Conservation (phyloP, 768 basidiomycete species). For the Rhodosporidiobolus odoratus region DNA sequence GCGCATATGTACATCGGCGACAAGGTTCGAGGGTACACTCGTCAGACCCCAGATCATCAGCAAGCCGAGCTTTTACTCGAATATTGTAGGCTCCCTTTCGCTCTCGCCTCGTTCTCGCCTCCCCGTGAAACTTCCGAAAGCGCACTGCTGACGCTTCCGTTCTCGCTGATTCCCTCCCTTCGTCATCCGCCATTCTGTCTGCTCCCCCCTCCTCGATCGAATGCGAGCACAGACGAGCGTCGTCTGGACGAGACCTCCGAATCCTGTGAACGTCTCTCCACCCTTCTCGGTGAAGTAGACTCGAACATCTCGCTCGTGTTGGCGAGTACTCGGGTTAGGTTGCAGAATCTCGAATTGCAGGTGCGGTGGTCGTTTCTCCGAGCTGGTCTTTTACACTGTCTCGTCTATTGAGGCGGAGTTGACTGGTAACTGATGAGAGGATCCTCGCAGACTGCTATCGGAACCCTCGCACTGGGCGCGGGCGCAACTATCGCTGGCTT, state of each 20-base stretch:
- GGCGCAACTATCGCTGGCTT: conserved; percentile 26
- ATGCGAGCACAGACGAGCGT: conserved; percentile 18
- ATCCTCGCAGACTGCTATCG: conserved; percentile 27
- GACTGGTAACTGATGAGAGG: too few species aligned
- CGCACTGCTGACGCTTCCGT: too few species aligned
- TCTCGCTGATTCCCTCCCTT: too few species aligned
- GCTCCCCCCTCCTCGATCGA: neutral
- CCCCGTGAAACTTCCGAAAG: too few species aligned
- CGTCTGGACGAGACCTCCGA: conserved; percentile 33
- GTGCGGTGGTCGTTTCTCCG: neutral
- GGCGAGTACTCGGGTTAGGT: conserved; percentile 12
- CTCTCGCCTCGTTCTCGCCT: neutral
- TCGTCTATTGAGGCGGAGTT: too few species aligned
- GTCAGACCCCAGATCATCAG: conserved; percentile 10
- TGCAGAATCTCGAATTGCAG: conserved; percentile 36
- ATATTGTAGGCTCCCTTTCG: conserved; percentile 34
- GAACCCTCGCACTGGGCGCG: conserved; percentile 27
- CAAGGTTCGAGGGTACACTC: neutral
- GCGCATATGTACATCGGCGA: conserved; percentile 31
- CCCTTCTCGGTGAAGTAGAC: conserved; percentile 30
- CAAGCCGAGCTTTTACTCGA: conserved; percentile 32
- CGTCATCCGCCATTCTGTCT: neutral
- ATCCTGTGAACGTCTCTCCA: conserved; percentile 13
- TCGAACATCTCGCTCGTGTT: conserved; percentile 31
- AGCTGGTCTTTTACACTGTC: too few species aligned